Conservation (phyloP, 257 asterid species). For the Leonotis leonurus region DNA sequence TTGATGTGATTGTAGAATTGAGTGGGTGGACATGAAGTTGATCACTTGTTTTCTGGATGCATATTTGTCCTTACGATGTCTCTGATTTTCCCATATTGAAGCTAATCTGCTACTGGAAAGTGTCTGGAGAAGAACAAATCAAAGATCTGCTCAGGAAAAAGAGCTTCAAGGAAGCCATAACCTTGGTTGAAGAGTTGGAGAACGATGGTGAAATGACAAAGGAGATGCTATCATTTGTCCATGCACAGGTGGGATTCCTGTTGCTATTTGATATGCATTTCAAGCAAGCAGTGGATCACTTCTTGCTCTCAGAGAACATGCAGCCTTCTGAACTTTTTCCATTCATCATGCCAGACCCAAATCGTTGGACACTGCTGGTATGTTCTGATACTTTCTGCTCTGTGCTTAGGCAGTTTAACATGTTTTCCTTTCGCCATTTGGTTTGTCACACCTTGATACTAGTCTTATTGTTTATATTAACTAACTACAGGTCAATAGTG, state of each 20-base stretch:
- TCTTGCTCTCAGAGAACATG: constrained; percentile 86
- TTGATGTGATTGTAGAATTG: neutral
- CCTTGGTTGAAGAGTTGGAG: constrained; percentile 81
- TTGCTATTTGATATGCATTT: constrained; percentile 87
- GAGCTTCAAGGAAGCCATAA: constrained; percentile 66
- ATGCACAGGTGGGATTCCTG: constrained; percentile 94
- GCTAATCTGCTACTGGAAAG: constrained; percentile 76
- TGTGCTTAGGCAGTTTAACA: constrained; percentile 8
- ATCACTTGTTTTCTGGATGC: neutral
- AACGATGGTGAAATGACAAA: constrained; percentile 78
- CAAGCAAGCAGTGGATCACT: constrained; percentile 91
- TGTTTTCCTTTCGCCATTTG: neutral
- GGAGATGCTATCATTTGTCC: constrained; percentile 70
- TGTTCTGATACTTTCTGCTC: constrained; percentile 14
- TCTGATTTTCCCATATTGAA: constrained; percentile 31
- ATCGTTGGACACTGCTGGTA: constrained; percentile 96
- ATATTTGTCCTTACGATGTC: constrained; percentile 12
- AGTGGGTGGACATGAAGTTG: neutral
- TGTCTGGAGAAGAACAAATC: constrained; percentile 83
- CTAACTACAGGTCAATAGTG: neutral
- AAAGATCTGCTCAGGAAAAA: constrained; percentile 77
- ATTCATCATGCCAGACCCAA: constrained; percentile 89
- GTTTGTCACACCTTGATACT: neutral
- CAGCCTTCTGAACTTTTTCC: constrained; percentile 98
- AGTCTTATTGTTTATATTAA: neutral